Evolutionary conservation across 2,329 filamentous ascomycete species (phyloP).

Genomic region (Hypocreales sp.): DNA sequence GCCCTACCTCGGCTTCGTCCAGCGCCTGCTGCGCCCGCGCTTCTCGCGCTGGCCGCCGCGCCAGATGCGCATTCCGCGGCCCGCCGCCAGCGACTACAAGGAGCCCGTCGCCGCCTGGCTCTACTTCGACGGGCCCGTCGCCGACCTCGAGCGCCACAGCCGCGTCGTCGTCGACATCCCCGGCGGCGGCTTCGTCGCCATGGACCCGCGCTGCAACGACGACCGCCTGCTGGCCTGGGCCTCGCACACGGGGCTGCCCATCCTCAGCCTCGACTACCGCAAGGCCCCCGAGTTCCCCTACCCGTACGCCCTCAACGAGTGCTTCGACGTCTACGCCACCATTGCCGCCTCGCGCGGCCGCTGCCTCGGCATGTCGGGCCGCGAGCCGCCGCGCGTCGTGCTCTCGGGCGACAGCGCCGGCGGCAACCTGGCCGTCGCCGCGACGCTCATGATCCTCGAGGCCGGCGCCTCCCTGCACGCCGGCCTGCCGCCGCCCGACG

Average conservation of each 20-base stretch:
- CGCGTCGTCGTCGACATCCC: slow-evolving; percentile 80
- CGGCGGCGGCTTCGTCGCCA: slow-evolving; percentile 89
- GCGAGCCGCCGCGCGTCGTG: slow-evolving; percentile 22
- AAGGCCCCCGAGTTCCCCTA: slow-evolving; percentile 36
- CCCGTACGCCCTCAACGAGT: slow-evolving; percentile 32
- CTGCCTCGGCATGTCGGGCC: slow-evolving; percentile 28
- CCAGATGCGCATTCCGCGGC: slow-evolving; percentile 70
- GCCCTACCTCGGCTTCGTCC: slow-evolving; percentile 64
- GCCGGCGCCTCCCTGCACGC: slow-evolving; percentile 27
- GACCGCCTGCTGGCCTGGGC: slow-evolving; percentile 92
- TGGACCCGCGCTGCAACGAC: slow-evolving; percentile 88
- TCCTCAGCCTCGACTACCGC: slow-evolving; percentile 77
- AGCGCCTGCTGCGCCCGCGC: slow-evolving; percentile 58
- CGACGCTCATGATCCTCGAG: slow-evolving; percentile 82
- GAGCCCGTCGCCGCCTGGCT: slow-evolving; percentile 79
- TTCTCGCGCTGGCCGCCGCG: slow-evolving; percentile 71
- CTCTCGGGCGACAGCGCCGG: slow-evolving; percentile 33
- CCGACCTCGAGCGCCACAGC: slow-evolving; percentile 59
- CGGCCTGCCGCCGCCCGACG: slow-evolving; percentile 59
- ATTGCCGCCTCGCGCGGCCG: slow-evolving; percentile 20
- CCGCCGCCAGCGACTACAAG: slow-evolving; percentile 62
- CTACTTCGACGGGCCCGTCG: slow-evolving; percentile 81
- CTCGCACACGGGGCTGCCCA: slow-evolving; percentile 70
- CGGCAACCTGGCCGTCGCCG: slow-evolving; percentile 41
- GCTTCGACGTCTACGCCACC: slow-evolving; percentile 29